A percentile compares a stretch with the other conserved stretches of the same genome.
These are phyloP conservation scores for Populus hybrid DNA, from an alignment of 441 rosid genomes.

Conservation along the genomic window DNA sequence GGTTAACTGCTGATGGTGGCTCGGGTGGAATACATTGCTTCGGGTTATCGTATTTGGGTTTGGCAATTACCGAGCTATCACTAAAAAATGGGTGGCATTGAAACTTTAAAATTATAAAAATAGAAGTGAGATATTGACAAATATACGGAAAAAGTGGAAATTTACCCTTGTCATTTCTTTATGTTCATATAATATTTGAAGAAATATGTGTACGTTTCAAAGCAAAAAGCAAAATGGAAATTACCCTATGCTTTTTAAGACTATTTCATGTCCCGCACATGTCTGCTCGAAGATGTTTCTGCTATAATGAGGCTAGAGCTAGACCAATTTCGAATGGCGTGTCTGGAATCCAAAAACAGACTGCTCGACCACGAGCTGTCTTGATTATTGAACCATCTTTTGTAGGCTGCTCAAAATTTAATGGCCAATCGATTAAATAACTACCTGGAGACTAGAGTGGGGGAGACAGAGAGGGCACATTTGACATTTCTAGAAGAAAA, in stretches of 20 bases:
- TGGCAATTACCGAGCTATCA: background rate
- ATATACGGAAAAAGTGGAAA: no score
- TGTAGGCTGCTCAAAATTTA: background rate
- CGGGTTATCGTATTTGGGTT: background rate
- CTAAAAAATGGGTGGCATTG: background rate
- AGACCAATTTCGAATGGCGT: background rate
- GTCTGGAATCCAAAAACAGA: background rate
- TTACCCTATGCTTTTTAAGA: no score
- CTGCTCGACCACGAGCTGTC: background rate
- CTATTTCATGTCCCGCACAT: background rate
- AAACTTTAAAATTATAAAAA: no score
- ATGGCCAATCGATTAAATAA: background rate
- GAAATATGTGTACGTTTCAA: background rate
- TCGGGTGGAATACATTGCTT: background rate
- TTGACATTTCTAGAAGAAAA: conserved; percentile 16
- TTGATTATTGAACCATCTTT: no score
- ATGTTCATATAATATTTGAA: background rate
- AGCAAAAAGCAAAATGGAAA: no score
- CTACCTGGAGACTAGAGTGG: background rate
- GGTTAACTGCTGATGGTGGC: background rate
- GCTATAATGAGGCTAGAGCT: background rate
- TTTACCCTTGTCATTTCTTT: background rate
- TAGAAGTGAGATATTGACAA: no score
- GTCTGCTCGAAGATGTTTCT: background rate
- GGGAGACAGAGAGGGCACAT: conserved; percentile 6